Percentiles rank a stretch among this genome's conserved stretches.
Conservation (phyloP, 805 yeast species). For the Monosporozyma aerobia region DNA sequence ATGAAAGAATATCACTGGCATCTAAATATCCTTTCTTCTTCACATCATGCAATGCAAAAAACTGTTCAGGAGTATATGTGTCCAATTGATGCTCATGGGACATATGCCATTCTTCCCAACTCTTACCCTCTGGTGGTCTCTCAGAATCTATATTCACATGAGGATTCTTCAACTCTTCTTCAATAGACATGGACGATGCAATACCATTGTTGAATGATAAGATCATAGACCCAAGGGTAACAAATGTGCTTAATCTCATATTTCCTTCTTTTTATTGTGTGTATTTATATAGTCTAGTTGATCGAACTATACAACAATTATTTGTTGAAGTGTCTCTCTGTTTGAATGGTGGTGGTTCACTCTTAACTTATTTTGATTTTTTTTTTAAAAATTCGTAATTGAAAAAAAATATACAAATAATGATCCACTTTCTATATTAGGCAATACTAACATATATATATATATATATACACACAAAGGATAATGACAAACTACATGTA, state of each 20-base stretch:
- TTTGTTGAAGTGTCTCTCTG: background rate
- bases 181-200: background rate
- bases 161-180: conserved; percentile 11
- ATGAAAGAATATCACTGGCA: conserved; percentile 55
- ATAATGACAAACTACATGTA: too few relatives aligned
- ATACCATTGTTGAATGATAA: conserved; percentile 1
- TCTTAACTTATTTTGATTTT: background rate
- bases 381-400: background rate
- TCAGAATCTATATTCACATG: conserved; percentile 30
- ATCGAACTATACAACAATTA: background rate
- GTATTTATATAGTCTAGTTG: background rate
- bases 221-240: background rate
- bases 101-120: conserved; percentile 91
- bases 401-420: too few relatives aligned
- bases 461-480: too few relatives aligned
- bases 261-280: background rate
- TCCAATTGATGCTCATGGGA: conserved; percentile 75
- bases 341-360: background rate
- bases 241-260: background rate
- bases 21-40: conserved; percentile 49
- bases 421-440: background rate
- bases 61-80: conserved; percentile 59
- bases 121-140: conserved; percentile 41
- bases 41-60: conserved; percentile 75
- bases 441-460: background rate